A percentile compares a stretch with the other conserved stretches of the same genome.
phyloP scores from a whole-genome alignment of 2,329 filamentous ascomycete genomes.

The Neonectria hederae region DNA sequence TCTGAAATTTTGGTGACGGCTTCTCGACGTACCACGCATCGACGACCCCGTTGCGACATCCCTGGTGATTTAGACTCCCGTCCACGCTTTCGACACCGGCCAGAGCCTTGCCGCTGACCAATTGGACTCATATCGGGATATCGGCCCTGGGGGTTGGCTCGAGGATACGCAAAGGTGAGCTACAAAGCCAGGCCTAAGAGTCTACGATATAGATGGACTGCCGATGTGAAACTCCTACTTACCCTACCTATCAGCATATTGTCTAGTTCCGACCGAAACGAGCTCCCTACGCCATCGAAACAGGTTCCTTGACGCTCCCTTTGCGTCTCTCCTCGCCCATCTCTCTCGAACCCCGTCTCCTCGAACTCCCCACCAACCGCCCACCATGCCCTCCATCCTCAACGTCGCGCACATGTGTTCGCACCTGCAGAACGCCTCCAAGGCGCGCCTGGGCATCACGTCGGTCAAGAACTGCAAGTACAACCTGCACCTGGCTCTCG shows the following conservation, averaged over 20 bases:
- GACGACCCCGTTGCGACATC: constrained; percentile 23
- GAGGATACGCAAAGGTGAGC: constrained; percentile 27
- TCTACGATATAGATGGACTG: neutral
- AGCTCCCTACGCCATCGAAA: neutral
- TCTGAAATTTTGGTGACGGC: constrained; percentile 38
- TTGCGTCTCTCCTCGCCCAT: neutral
- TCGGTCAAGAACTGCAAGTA: constrained; percentile 83
- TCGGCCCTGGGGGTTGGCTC: neutral
- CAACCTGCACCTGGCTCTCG: constrained; percentile 78
- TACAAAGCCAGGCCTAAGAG: neutral
- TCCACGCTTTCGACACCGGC: constrained; percentile 17
- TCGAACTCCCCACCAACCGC: constrained; percentile 2
- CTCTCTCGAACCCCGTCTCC: neutral
- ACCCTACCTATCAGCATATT: constrained; percentile 13
- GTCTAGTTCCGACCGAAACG: constrained; percentile 9
- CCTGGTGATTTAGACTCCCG: constrained; percentile 15
- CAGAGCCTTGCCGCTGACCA: constrained; percentile 12
- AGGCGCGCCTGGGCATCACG: constrained; percentile 84
- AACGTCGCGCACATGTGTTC: constrained; percentile 85
- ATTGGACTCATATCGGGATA: constrained; percentile 3
- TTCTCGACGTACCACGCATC: constrained; percentile 11
- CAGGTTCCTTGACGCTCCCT: neutral
- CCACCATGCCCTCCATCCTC: constrained; percentile 62
- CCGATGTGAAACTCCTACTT: constrained; percentile 16
- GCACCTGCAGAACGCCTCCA: constrained; percentile 89